Evolutionary conservation across 192 early-diverging fungal species (phyloP), one percentile per base, ranked within the genome.

Genomic region (Backusella westeae): DNA sequence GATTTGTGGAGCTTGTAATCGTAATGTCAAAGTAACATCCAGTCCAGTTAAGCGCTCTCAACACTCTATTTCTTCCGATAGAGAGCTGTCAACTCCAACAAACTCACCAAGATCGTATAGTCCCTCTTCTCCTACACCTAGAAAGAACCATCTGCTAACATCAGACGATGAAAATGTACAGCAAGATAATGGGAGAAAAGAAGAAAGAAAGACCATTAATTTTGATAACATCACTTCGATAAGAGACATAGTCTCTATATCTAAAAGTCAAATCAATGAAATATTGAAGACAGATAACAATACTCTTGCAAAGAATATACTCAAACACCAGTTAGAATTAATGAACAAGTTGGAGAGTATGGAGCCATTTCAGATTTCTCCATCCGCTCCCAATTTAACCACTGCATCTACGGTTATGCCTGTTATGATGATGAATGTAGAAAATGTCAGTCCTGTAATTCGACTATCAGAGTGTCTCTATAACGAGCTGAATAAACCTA

Each of bases 1-100:
- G 7, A 68, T 68, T 14, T 68, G 67, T 68, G 67, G 34, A 34
- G 67, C 67, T n/a, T 68, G 67, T 68, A 36, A 68, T n/a, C 67
- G 67, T 36, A 68, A 68, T 68, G 67, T 68, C 6, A 68, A 68
- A 68, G 35, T 68, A 68, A 36, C 67, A 7, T 34, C 67, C 2
- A 68, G 67, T 17, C 29, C 67, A 19, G 67, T n/a, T 35, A 36
- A 35, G 14, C 17, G 29, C 9, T 68, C 34, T 68, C 67, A 34
- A 2, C 15, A 35, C 15, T 68, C 67, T 35, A 35, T 36, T 35
- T 68, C 67, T 14, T 35, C 35, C 19, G 35, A 36, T 36, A 68
- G 67, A 68, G 35, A 68, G 6, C 19, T 36, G 10, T 7, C 67
- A 29, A 36, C 67, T 14, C 67, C 67, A 68, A 36, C 67, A 68